Evolutionary conservation across 805 yeast genomes (phyloP).

Genomic region (Yamadazyma paraphyllophila): DNA sequence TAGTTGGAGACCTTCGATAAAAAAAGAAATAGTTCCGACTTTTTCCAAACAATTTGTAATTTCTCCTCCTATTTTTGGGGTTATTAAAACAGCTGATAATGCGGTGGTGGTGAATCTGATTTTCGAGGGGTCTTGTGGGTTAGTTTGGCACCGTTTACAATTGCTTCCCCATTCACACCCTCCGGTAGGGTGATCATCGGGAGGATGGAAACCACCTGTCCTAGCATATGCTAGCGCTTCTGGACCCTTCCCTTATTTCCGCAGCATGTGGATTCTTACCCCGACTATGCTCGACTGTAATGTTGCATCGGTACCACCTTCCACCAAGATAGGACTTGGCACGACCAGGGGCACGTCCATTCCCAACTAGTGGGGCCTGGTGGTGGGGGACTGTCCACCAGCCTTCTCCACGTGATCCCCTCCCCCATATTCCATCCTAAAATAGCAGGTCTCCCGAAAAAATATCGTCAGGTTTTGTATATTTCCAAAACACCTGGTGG

Average conservation of each 20-base stretch:
- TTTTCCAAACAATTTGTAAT: not conserved
- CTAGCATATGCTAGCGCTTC: not conserved
- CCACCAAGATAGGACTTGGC: not conserved
- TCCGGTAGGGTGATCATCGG: not conserved
- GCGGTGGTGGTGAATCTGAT: not conserved
- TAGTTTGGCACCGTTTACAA: not conserved
- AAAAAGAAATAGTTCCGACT: slow-evolving; percentile 1
- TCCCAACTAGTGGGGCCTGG: too few species aligned
- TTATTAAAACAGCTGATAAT: not conserved
- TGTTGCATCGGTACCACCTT: not conserved
- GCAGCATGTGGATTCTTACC: slow-evolving; percentile 2
- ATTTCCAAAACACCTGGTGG: too few species aligned
- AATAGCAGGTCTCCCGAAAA: too few species aligned
- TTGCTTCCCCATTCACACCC: not conserved
- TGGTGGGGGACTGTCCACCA: too few species aligned
- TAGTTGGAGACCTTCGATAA: not conserved
- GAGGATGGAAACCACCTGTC: not conserved
- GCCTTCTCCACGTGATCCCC: too few species aligned
- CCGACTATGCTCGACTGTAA: not conserved
- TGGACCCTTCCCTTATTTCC: slow-evolving; percentile 3
- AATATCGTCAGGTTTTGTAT: too few species aligned
- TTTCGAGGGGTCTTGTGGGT: not conserved
- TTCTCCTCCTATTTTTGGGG: slow-evolving; percentile 3
- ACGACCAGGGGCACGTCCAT: too few species aligned
- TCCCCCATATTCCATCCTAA: too few species aligned